Evolutionary conservation across 2,329 filamentous ascomycete genomes (phyloP).

Genomic region (Dothistroma septosporum): DNA sequence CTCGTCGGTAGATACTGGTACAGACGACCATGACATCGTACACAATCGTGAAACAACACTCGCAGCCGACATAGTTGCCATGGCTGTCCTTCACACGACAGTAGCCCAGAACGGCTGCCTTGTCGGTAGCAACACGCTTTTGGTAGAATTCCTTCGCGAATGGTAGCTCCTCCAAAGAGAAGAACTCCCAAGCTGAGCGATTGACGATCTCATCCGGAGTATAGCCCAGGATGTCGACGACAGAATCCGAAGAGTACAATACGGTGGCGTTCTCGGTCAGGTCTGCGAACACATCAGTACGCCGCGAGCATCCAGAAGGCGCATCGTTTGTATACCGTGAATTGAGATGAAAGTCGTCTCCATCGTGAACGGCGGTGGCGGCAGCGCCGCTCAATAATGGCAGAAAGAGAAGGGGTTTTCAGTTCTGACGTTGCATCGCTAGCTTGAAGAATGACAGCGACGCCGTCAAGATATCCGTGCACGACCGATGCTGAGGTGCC

Average conservation of each 20-base stretch:
- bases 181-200: slow-evolving; percentile 78
- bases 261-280: slow-evolving; percentile 71
- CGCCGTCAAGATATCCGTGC: neutral
- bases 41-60: slow-evolving; percentile 85
- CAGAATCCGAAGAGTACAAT: slow-evolving; percentile 77
- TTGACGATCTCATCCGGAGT: slow-evolving; percentile 70
- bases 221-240: slow-evolving; percentile 78
- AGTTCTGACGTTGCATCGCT: slow-evolving; percentile 5
- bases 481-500: neutral
- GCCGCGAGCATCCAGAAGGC: neutral
- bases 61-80: slow-evolving; percentile 72
- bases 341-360: slow-evolving; percentile 77
- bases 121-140: slow-evolving; percentile 71
- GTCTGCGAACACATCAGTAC: slow-evolving; percentile 47
- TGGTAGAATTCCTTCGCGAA: slow-evolving; percentile 69
- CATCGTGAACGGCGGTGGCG: slow-evolving; percentile 22
- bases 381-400: neutral
- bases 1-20: slow-evolving; percentile 69
- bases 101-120: slow-evolving; percentile 79
- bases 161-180: slow-evolving; percentile 75
- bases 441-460: neutral
- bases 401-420: neutral
- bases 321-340: slow-evolving; percentile 58
- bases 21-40: slow-evolving; percentile 84
- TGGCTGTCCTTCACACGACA: slow-evolving; percentile 65